A percentile compares a stretch with the other conserved stretches of the same genome.
Conservation (phyloP, 2,329 filamentous ascomycete species). For the Colletotrichum australisinense region DNA sequence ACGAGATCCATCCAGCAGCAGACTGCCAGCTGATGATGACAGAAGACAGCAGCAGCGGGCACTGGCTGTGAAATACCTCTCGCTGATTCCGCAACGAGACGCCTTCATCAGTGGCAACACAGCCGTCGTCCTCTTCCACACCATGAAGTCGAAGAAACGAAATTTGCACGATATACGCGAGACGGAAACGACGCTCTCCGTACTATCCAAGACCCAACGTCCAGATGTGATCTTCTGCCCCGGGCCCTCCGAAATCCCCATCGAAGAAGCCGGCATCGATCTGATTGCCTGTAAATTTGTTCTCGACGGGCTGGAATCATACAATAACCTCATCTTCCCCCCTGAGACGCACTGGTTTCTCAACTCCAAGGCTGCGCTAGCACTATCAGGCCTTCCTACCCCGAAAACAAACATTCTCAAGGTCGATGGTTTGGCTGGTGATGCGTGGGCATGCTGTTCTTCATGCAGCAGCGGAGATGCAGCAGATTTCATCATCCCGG, state of each 20-base stretch:
- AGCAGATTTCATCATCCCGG: conserved; percentile 40
- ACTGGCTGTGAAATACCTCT: conserved; percentile 48
- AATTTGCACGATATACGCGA: conserved; percentile 44
- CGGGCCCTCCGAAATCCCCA: conserved; percentile 42
- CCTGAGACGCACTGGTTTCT: conserved; percentile 49
- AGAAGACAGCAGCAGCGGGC: conserved; percentile 36
- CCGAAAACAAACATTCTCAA: conserved; percentile 43
- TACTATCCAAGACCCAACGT: conserved; percentile 42
- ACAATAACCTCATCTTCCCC: conserved; percentile 42
- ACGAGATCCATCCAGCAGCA: conserved; percentile 10
- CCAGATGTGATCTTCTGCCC: conserved; percentile 48
- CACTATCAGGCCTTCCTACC: conserved; percentile 47
- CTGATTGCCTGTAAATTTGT: conserved; percentile 43
- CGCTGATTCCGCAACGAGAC: conserved; percentile 49
- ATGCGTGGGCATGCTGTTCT: conserved; percentile 40
- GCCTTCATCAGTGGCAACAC: conserved; percentile 45
- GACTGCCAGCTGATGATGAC: neutral
- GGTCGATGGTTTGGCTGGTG: conserved; percentile 36
- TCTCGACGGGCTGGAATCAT: conserved; percentile 44
- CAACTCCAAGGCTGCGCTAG: conserved; percentile 49
- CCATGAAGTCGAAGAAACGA: conserved; percentile 37
- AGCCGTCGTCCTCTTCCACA: conserved; percentile 45
- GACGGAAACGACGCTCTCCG: conserved; percentile 43
- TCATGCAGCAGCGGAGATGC: conserved; percentile 35
- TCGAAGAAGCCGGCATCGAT: conserved; percentile 42